Conservation (phyloP, 768 basidiomycete species). For the Hygrocybe punicea region DNA sequence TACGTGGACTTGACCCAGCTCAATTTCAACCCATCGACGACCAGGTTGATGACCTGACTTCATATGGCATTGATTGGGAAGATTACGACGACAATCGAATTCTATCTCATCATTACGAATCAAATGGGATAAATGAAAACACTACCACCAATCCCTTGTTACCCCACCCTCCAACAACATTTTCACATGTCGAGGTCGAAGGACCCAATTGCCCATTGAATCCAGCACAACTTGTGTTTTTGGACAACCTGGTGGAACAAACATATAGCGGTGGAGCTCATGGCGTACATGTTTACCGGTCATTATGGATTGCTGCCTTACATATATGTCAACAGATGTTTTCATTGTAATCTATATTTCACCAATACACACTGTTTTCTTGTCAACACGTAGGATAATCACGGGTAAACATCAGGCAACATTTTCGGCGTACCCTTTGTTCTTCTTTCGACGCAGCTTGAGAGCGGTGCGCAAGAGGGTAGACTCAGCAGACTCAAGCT, state of each 20-base stretch:
- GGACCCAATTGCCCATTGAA: conserved; percentile 1
- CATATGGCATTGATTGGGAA: conserved; percentile 28
- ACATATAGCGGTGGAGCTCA: not conserved
- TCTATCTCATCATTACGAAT: conserved; percentile 10
- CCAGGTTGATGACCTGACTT: conserved; percentile 10
- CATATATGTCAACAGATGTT: not conserved
- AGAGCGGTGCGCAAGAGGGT: too few relatives aligned
- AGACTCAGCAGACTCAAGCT: too few relatives aligned
- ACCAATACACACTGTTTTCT: too few relatives aligned
- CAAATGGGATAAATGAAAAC: conserved; percentile 12
- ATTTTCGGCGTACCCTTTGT: too few relatives aligned
- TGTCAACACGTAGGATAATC: too few relatives aligned
- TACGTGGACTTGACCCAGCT: conserved; percentile 18
- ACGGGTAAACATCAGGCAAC: too few relatives aligned
- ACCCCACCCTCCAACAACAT: not conserved
- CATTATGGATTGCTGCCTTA: not conserved
- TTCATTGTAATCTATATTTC: not conserved
- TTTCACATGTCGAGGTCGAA: conserved; percentile 6
- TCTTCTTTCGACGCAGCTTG: too few relatives aligned
- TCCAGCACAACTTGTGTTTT: not conserved
- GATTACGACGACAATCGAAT: conserved; percentile 12
- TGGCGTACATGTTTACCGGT: not conserved
- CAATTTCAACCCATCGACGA: not conserved
- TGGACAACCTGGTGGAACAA: not conserved
- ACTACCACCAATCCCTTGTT: conserved; percentile 4